phyloP scores from a whole-genome alignment of 371 early-diverging fungal genomes.

The Mucor plumbeus region DNA sequence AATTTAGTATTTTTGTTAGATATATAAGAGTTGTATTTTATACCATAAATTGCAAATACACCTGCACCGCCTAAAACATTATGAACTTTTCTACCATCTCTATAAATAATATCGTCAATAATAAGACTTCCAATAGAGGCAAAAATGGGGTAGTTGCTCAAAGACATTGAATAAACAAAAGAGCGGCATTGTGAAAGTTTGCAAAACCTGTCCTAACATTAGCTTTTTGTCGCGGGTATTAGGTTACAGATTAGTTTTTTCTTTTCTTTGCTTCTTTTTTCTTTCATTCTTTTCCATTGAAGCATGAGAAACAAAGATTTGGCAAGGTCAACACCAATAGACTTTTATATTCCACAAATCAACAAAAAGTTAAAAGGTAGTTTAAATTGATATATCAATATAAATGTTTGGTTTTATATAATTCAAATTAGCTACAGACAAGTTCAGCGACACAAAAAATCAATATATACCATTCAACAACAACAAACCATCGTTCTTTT shows the following conservation, averaged over 20 bases:
- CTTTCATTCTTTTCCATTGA: neutral
- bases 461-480: neutral
- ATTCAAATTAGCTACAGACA: neutral
- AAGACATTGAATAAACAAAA: neutral
- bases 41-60: constrained; percentile 57
- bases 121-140: constrained; percentile 52
- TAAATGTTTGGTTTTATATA: neutral
- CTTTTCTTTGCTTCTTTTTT: neutral
- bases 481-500: neutral
- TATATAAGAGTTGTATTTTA: neutral
- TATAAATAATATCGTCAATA: constrained; percentile 52
- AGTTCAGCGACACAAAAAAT: neutral
- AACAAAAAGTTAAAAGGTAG: constrained; percentile 10
- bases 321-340: constrained; percentile 6
- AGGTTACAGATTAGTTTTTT: neutral
- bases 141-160: constrained; percentile 2
- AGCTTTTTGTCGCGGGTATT: neutral
- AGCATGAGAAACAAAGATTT: constrained; percentile 3
- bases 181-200: neutral
- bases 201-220: neutral
- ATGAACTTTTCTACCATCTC: constrained; percentile 35
- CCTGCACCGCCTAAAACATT: constrained; percentile 55
- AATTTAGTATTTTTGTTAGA: neutral
- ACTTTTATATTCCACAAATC: constrained; percentile 9
- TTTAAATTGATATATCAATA: neutral